Percentiles rank a stretch among this genome's conserved stretches.
These are phyloP conservation scores for Corymbia maculata DNA, from an alignment of 345 rosid genomes.

Conservation along the genomic window DNA sequence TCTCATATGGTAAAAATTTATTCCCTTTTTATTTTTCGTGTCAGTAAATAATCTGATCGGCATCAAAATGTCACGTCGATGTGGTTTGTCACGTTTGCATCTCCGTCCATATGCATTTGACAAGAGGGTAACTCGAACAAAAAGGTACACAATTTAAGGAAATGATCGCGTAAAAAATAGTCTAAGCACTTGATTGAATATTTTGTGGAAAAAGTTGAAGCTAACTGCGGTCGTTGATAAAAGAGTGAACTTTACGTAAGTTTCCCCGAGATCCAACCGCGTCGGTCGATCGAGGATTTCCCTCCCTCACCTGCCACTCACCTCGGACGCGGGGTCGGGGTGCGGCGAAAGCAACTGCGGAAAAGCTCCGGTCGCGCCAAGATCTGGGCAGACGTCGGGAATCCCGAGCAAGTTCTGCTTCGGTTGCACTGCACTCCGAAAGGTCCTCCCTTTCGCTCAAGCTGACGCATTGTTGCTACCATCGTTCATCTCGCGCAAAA, in stretches of 20 bases:
- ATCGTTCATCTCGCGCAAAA: not conserved
- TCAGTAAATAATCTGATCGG: no score
- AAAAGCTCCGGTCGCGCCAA: not conserved
- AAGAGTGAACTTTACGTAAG: not conserved
- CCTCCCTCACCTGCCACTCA: not conserved
- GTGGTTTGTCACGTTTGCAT: no score
- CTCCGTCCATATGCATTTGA: fast-evolving
- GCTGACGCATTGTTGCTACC: not conserved
- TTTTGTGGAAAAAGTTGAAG: not conserved
- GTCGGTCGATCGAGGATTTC: not conserved
- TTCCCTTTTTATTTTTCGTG: no score
- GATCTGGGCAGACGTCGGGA: not conserved
- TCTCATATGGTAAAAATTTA: no score
- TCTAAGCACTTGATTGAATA: not conserved
- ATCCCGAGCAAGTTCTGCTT: not conserved
- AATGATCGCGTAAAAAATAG: not conserved
- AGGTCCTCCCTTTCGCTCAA: not conserved
- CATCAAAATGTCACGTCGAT: no score
- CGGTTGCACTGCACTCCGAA: not conserved
- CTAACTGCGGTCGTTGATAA: not conserved
- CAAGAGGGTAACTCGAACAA: not conserved
- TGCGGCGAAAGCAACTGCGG: not conserved
- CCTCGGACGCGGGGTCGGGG: not conserved
- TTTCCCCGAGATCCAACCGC: not conserved
- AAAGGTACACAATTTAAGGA: not conserved